phyloP scores from a whole-genome alignment of 2,329 filamentous ascomycete species.

The Epichloe aotearoae region DNA sequence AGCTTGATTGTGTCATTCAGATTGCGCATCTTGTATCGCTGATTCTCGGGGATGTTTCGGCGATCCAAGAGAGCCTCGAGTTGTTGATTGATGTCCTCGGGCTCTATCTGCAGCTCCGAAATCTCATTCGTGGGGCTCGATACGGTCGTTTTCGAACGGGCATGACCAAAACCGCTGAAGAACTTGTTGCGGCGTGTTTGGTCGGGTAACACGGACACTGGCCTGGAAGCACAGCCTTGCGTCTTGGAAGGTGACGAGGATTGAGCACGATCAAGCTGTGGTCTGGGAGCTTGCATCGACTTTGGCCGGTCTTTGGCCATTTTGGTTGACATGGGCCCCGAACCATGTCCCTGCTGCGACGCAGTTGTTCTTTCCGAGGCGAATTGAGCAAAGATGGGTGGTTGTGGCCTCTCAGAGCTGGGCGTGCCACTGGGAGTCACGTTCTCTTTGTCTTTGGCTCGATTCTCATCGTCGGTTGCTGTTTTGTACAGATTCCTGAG shows the following conservation, averaged over 20 bases:
- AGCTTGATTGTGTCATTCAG: constrained; percentile 84
- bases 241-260: constrained; percentile 12
- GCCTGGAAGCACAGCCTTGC: constrained; percentile 17
- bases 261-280: constrained; percentile 9
- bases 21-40: constrained; percentile 88
- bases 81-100: constrained; percentile 42
- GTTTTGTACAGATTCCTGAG: constrained; percentile 49
- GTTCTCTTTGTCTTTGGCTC: constrained; percentile 69
- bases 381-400: constrained; percentile 76
- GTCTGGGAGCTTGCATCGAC: constrained; percentile 31
- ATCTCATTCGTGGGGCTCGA: constrained; percentile 15
- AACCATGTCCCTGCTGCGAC: neutral
- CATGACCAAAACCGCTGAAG: constrained; percentile 25
- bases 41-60: constrained; percentile 85
- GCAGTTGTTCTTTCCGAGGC: constrained; percentile 12
- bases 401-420: constrained; percentile 30
- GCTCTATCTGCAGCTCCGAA: constrained; percentile 39
- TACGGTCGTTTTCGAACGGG: constrained; percentile 23
- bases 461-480: constrained; percentile 37
- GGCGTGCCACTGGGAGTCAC: constrained; percentile 37
- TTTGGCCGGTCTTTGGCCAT: constrained; percentile 32
- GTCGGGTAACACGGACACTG: constrained; percentile 22
- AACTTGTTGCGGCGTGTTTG: constrained; percentile 22
- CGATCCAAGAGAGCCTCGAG: constrained; percentile 61
- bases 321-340: constrained; percentile 3